These are phyloP conservation scores for Nigrospora oryzae DNA, from an alignment of 2,329 filamentous ascomycete species.

Conservation along the genomic window DNA sequence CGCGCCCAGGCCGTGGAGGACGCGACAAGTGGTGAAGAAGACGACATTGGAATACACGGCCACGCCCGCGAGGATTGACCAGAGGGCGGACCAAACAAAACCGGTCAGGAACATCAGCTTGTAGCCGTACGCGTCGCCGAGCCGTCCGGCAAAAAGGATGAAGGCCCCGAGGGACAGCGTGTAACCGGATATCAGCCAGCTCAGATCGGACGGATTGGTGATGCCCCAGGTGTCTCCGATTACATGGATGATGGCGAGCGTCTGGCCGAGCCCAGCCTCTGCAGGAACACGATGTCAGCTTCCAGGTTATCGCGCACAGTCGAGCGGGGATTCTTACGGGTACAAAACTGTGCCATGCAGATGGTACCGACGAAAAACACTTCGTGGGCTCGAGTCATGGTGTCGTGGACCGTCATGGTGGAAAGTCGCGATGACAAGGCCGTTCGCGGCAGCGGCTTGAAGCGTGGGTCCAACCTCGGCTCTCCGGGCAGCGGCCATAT, in stretches of 20 bases:
- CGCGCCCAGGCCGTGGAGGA: constrained; percentile 52
- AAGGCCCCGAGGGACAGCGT: constrained; percentile 47
- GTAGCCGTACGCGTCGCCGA: constrained; percentile 51
- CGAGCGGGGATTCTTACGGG: constrained; percentile 17
- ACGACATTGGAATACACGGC: constrained; percentile 22
- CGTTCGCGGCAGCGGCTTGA: background rate
- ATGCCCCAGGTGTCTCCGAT: constrained; percentile 38
- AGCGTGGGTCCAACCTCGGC: no score
- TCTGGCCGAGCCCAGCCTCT: constrained; percentile 35
- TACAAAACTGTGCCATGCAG: constrained; percentile 35
- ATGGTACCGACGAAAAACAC: constrained; percentile 30
- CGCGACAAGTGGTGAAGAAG: constrained; percentile 40
- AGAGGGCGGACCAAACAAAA: constrained; percentile 44
- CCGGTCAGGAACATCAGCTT: constrained; percentile 45
- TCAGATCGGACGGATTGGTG: constrained; percentile 32
- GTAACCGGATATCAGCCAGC: constrained; percentile 51
- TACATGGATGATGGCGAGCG: constrained; percentile 36
- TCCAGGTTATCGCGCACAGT: background rate
- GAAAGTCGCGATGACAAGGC: background rate
- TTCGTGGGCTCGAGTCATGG: constrained; percentile 15
- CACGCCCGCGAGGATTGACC: constrained; percentile 40
- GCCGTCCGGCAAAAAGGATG: constrained; percentile 45
- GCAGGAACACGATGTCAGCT: constrained; percentile 2
- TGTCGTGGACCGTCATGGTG: background rate
- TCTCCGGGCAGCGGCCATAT: no score